Percentiles rank a stretch among this genome's conserved stretches.
Evolutionary conservation across 805 yeast genomes (phyloP).

Genomic region (Kazachstania martiniae): DNA sequence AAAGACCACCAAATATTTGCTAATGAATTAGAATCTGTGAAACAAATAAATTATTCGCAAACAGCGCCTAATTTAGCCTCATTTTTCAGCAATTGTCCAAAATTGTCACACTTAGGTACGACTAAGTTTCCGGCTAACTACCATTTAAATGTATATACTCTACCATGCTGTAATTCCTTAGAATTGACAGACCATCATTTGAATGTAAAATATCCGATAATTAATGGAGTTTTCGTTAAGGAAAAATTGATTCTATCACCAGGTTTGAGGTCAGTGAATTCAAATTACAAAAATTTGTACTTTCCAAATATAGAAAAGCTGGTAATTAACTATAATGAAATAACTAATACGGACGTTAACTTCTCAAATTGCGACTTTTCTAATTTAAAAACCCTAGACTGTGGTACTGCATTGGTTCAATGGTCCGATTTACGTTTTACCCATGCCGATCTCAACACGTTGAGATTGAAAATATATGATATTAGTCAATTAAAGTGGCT

Average conservation of each 20-base stretch:
- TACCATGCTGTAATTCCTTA: conserved; percentile 17
- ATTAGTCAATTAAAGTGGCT: conserved; percentile 15
- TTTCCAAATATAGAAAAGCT: conserved; percentile 12
- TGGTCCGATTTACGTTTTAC: conserved; percentile 12
- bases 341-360: conserved; percentile 5
- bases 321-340: conserved; percentile 4
- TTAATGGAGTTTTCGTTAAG: conserved; percentile 14
- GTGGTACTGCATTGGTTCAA: conserved; percentile 11
- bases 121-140: conserved; percentile 12
- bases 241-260: conserved; percentile 9
- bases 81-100: conserved; percentile 10
- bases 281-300: conserved; percentile 8
- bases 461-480: conserved; percentile 8
- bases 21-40: conserved; percentile 9
- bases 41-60: conserved; percentile 8
- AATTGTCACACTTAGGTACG: conserved; percentile 10
- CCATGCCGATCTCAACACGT: conserved; percentile 2
- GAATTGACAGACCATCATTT: conserved; percentile 13
- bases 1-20: conserved; percentile 9
- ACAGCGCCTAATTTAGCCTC: conserved; percentile 2
- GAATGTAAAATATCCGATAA: conserved; percentile 8
- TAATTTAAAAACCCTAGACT: conserved; percentile 5
- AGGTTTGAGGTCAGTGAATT: conserved; percentile 10
- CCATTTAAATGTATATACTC: conserved; percentile 3
- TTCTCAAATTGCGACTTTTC: conserved; percentile 15